Percentiles rank a stretch among this genome's conserved stretches.
These are phyloP conservation scores for Boletus sp. DNA, from an alignment of 768 basidiomycete genomes.

Conservation along the genomic window DNA sequence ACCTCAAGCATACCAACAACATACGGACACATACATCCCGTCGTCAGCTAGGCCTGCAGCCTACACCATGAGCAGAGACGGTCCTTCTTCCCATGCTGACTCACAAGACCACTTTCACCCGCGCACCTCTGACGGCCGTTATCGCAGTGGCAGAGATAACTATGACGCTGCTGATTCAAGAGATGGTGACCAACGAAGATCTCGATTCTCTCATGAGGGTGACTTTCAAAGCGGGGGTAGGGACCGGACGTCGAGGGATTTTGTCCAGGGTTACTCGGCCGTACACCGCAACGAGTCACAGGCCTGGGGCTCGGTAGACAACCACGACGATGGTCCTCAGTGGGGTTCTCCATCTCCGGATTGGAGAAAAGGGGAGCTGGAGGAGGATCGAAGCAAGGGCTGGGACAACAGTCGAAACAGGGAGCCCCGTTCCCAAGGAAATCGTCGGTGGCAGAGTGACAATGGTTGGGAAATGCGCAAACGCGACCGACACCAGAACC, in stretches of 20 bases:
- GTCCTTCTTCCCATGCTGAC: conserved; percentile 46
- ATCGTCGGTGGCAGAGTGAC: conserved; percentile 34
- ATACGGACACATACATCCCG: conserved; percentile 45
- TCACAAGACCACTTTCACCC: conserved; percentile 41
- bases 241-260: conserved; percentile 47
- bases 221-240: conserved; percentile 39
- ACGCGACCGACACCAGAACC: conserved; percentile 42
- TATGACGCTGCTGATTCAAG: conserved; percentile 44
- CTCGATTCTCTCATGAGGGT: conserved; percentile 38
- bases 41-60: conserved; percentile 43
- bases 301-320: conserved; percentile 37
- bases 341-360: conserved; percentile 46
- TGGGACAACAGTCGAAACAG: conserved; percentile 36
- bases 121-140: conserved; percentile 47
- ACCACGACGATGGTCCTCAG: conserved; percentile 40
- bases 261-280: conserved; percentile 42
- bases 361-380: conserved; percentile 35
- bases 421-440: conserved; percentile 32
- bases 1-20: conserved; percentile 37
- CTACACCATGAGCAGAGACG: conserved; percentile 50
- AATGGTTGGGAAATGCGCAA: conserved; percentile 54
- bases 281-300: conserved; percentile 48
- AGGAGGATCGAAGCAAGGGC: conserved; percentile 38
- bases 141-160: conserved; percentile 48
- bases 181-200: conserved; percentile 45